These are phyloP conservation scores for Isatis lusitanica DNA, from an alignment of 441 rosid genomes.

Conservation along the genomic window DNA sequence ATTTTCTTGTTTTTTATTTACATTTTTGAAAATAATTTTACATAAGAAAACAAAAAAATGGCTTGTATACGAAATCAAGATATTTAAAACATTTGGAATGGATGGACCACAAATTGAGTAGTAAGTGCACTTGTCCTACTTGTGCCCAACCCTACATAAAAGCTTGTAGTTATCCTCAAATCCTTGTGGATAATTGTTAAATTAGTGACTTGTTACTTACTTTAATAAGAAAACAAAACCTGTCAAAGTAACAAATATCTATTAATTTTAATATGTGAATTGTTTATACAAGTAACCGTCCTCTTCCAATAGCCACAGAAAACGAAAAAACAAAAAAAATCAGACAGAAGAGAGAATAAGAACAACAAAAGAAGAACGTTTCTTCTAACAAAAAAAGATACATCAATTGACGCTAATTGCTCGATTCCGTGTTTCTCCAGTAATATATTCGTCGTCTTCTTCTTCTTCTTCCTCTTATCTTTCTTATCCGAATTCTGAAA, in stretches of 20 bases:
- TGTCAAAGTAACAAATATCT: constrained; percentile 4
- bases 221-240: neutral
- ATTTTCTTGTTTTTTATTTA: too few species aligned
- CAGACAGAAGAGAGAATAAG: neutral
- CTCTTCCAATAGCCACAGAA: constrained; percentile 34
- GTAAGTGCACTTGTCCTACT: neutral
- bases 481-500: neutral
- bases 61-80: neutral
- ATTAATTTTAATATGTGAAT: neutral
- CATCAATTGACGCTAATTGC: neutral
- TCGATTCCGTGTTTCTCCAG: neutral
- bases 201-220: neutral
- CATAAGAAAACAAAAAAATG: too few species aligned
- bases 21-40: too few species aligned
- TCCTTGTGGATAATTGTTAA: constrained; percentile 10
- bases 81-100: neutral
- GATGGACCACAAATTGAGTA: neutral
- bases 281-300: neutral
- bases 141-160: neutral
- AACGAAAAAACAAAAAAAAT: neutral
- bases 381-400: neutral
- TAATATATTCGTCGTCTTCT: neutral
- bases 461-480: neutral
- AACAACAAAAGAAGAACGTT: constrained; percentile 9
- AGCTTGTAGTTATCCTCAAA: constrained; percentile 10